phyloP scores from a whole-genome alignment of 2,329 filamentous ascomycete species.

The Zymoseptoria passerinii region DNA sequence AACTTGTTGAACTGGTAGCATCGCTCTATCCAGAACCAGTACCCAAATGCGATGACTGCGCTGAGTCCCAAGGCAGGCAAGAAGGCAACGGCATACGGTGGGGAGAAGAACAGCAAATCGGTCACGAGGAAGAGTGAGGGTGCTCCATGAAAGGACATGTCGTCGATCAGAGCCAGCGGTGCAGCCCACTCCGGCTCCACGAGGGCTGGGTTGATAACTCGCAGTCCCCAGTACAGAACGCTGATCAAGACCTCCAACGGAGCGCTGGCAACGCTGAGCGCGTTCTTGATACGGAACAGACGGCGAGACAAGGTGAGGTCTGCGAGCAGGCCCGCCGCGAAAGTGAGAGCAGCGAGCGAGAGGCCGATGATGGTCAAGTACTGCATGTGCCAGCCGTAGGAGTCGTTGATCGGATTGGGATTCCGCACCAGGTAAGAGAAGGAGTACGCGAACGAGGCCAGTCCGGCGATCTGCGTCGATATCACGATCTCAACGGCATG shows the following conservation, averaged over 20 bases:
- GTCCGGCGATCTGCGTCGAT: conserved; percentile 24
- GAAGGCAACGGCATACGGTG: conserved; percentile 60
- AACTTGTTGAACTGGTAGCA: conserved; percentile 61
- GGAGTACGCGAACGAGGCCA: conserved; percentile 38
- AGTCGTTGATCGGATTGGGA: conserved; percentile 38
- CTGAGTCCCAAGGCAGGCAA: conserved; percentile 53
- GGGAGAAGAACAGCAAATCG: conserved; percentile 61
- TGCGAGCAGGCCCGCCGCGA: conserved; percentile 53
- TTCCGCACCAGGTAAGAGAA: conserved; percentile 35
- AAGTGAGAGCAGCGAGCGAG: conserved; percentile 52
- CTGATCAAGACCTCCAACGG: conserved; percentile 65
- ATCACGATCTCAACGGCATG: background rate
- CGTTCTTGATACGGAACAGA: conserved; percentile 62
- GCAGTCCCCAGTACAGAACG: conserved; percentile 64
- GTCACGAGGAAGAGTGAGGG: conserved; percentile 56
- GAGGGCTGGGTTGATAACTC: conserved; percentile 45
- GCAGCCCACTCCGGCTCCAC: conserved; percentile 41
- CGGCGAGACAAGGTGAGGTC: conserved; percentile 51
- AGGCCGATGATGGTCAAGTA: conserved; percentile 70
- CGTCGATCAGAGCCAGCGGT: conserved; percentile 41
- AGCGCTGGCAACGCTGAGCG: conserved; percentile 54
- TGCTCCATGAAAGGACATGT: conserved; percentile 58
- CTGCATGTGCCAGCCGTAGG: conserved; percentile 62
- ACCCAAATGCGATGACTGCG: conserved; percentile 52
- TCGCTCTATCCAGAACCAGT: conserved; percentile 71